Conservation (phyloP, 768 basidiomycete genomes). For the Pluteus cervinus region DNA sequence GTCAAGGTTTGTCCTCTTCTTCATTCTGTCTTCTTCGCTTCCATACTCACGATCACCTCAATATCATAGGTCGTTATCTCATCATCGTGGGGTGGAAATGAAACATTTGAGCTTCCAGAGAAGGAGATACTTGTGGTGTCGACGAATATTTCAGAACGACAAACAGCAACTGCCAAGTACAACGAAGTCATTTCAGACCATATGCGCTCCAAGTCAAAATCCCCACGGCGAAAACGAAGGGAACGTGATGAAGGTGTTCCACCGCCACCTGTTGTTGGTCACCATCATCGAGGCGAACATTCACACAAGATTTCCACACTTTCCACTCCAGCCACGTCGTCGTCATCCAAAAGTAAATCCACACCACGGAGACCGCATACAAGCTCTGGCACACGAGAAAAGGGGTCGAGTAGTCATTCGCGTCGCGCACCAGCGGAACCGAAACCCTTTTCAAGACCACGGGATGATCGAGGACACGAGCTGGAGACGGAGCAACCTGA, state of each 20-base stretch:
- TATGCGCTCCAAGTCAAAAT: constrained; percentile 49
- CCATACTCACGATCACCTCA: too few relatives aligned
- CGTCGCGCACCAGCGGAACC: constrained; percentile 5
- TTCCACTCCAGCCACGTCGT: too few relatives aligned
- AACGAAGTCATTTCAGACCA: constrained; percentile 25
- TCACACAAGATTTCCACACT: too few relatives aligned
- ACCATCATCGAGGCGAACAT: neutral
- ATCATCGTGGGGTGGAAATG: constrained; percentile 54
- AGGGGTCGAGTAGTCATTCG: constrained; percentile 18
- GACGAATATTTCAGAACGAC: constrained; percentile 65
- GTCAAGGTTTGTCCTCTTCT: constrained; percentile 46
- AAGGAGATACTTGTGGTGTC: constrained; percentile 62
- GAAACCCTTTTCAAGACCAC: constrained; percentile 4
- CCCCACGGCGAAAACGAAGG: constrained; percentile 40
- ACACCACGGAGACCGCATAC: constrained; percentile 59
- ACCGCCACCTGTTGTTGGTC: constrained; percentile 32
- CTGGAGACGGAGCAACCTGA: too few relatives aligned
- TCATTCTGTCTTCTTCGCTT: constrained; percentile 9
- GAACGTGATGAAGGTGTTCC: constrained; percentile 25
- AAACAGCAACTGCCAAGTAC: constrained; percentile 56
- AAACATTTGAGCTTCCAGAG: constrained; percentile 65
- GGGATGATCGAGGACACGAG: too few relatives aligned
- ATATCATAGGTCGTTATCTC: constrained; percentile 37
- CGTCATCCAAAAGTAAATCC: constrained; percentile 20
- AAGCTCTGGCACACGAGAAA: constrained; percentile 66